phyloP scores from a whole-genome alignment of 371 early-diverging fungal genomes.

The Mucor saturninus region DNA sequence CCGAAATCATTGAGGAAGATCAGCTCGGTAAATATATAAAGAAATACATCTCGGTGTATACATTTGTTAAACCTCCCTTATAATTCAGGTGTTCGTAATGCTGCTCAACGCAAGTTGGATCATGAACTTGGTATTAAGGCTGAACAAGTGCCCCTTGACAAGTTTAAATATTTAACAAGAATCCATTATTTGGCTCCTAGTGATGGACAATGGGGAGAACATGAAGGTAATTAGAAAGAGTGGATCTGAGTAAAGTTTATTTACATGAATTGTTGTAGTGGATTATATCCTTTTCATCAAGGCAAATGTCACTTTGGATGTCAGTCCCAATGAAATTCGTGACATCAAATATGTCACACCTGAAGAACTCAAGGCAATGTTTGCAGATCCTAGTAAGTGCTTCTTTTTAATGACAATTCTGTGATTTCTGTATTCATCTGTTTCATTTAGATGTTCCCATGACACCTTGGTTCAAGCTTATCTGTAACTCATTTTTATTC shows the following conservation, averaged over 20 bases:
- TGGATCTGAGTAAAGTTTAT: background rate
- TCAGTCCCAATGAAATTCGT: conserved; percentile 88
- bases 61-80: too few species aligned
- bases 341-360: conserved; percentile 78
- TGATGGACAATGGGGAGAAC: conserved; percentile 97
- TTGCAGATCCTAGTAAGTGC: conserved; percentile 62
- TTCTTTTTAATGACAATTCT: background rate
- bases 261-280: conserved; percentile 46
- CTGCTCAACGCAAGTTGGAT: conserved; percentile 85
- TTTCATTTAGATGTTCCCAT: conserved; percentile 56
- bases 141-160: conserved; percentile 78
- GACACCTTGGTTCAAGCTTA: conserved; percentile 97
- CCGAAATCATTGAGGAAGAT: conserved; percentile 80
- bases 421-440: background rate
- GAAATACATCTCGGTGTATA: too few species aligned
- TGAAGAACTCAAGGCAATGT: conserved; percentile 77
- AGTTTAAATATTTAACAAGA: conserved; percentile 87
- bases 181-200: conserved; percentile 95
- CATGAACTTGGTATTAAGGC: conserved; percentile 95
- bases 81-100: conserved; percentile 51
- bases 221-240: conserved; percentile 71
- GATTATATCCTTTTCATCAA: conserved; percentile 91
- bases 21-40: conserved; percentile 63
- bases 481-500: conserved; percentile 89
- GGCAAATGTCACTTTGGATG: conserved; percentile 67